Base-by-base conservation (phyloP, 2,329 filamentous ascomycete genomes). In the Apiospora rasikravindrae region DNA sequence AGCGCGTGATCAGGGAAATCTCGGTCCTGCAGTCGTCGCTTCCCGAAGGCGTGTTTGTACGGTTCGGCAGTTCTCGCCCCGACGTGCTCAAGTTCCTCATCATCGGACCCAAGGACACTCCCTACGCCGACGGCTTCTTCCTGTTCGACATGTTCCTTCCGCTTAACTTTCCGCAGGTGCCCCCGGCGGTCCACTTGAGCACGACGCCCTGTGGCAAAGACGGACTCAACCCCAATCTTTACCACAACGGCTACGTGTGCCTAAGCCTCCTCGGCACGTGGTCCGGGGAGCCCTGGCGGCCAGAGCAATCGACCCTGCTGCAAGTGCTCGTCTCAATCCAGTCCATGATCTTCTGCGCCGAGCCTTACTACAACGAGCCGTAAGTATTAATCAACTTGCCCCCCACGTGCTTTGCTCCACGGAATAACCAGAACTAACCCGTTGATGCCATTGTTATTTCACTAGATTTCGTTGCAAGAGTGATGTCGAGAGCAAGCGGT, bases 301-400 rank as follows among this genome's bases (percentile, higher is more conserved):
- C 83, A 2, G 76, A 78, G 13, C 79, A 82, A 47, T 88, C 87
- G 6, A 88, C 86, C 4, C 78, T 89, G 2, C 80, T 88, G 4
- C 87, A 88, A 73, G 78, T 89, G 7, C 80, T 88, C 14, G 83
- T 90, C n/a, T 88, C 86, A 40, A 87, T 90, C 69, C 88, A 90
- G 75, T 83, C 84, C 42, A 88, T 90, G 88, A 85, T 90, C 26
- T 83, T 90, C 67, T 87, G 84, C 74, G 84, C 86, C 22, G 75
- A 87, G 68, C 88, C 88, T 1, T 87, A 81, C 77, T 86, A 84
- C 81, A 90, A 90, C 76, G 87, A 90, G 77, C 88, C 88, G 57
- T 33, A 57, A 57, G 51, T n/a, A n/a, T 57, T 14, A 14, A 16
- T 29, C 24, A 1, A 19, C 8, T 16, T 8, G 0, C 24, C 24